These are phyloP conservation scores for Trichoderma arundinaceum DNA, from an alignment of 2,329 filamentous ascomycete genomes.

Conservation along the genomic window DNA sequence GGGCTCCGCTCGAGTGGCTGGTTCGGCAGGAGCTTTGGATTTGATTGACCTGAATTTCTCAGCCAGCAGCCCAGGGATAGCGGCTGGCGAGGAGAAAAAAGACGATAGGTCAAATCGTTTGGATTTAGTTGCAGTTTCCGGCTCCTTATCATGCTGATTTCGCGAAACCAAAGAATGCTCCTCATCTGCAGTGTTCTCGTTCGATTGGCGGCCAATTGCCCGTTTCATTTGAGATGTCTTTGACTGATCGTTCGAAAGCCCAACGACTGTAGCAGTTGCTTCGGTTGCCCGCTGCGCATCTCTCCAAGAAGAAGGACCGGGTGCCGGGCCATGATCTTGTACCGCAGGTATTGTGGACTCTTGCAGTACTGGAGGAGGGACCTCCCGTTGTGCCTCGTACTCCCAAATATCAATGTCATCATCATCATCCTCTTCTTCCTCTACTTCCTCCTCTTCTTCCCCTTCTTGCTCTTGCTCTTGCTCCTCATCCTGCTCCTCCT, in stretches of 20 bases:
- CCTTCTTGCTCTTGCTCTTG: background rate
- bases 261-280: conserved; percentile 7
- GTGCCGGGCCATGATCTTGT: conserved; percentile 38
- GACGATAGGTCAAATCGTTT: conserved; percentile 55
- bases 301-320: conserved; percentile 47
- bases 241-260: conserved; percentile 29
- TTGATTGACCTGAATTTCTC: conserved; percentile 42
- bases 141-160: conserved; percentile 32
- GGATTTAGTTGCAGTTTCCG: conserved; percentile 39
- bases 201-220: conserved; percentile 27
- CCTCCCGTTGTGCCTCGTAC: conserved; percentile 58
- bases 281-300: conserved; percentile 28
- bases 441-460: background rate
- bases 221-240: conserved; percentile 31
- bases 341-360: conserved; percentile 39
- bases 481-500: conserved; percentile 31
- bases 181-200: conserved; percentile 40
- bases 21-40: conserved; percentile 34
- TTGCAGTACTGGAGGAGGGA: conserved; percentile 45
- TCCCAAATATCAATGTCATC: conserved; percentile 64
- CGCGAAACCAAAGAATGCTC: conserved; percentile 55
- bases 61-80: conserved; percentile 45
- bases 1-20: conserved; percentile 27
- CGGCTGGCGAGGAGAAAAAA: conserved; percentile 64
- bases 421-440: conserved; percentile 31